Evolutionary conservation across 345 rosid genomes (phyloP).

Genomic region (Erysimum cheiranthoides): DNA sequence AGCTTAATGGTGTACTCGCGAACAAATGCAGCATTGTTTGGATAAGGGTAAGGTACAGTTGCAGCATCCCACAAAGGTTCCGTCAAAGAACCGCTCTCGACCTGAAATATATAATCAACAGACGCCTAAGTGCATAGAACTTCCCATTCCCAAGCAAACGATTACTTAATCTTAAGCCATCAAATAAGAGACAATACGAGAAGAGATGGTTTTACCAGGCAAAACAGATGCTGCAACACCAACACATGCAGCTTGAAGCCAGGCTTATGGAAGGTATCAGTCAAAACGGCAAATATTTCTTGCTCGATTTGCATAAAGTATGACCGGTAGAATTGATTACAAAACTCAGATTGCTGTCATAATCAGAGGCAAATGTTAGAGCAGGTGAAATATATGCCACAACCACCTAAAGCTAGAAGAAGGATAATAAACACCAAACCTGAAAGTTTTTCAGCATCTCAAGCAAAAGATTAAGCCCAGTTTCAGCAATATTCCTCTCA

Average conservation of each 20-base stretch:
- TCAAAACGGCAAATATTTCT: conserved; percentile 94
- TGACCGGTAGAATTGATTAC: conserved; percentile 77
- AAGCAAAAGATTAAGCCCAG: conserved; percentile 87
- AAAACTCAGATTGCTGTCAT: conserved; percentile 82
- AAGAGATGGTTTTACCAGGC: conserved; percentile 61
- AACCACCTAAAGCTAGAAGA: conserved; percentile 53
- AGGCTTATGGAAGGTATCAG: conserved; percentile 98
- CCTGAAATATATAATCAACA: conserved; percentile 52
- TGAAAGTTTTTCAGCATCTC: conserved; percentile 96
- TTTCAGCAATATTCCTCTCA: conserved; percentile 97
- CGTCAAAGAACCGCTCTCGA: conserved; percentile 75
- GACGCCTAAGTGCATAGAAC: neutral
- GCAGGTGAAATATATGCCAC: conserved; percentile 33
- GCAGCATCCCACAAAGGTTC: conserved; percentile 96
- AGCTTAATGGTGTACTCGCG: conserved; percentile 94
- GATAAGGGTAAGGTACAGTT: conserved; percentile 73
- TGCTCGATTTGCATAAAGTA: conserved; percentile 68
- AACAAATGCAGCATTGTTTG: conserved; percentile 75
- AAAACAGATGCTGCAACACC: conserved; percentile 86
- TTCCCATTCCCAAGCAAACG: neutral
- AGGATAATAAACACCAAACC: conserved; percentile 52
- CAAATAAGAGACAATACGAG: neutral
- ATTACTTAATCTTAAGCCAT: conserved; percentile 1
- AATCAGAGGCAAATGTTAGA: conserved; percentile 30
- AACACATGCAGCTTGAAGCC: conserved; percentile 97